Evolutionary conservation across 371 early-diverging fungal genomes (phyloP), one percentile per base, ranked within the genome.

Genomic region (Sporodiniella umbellata): DNA sequence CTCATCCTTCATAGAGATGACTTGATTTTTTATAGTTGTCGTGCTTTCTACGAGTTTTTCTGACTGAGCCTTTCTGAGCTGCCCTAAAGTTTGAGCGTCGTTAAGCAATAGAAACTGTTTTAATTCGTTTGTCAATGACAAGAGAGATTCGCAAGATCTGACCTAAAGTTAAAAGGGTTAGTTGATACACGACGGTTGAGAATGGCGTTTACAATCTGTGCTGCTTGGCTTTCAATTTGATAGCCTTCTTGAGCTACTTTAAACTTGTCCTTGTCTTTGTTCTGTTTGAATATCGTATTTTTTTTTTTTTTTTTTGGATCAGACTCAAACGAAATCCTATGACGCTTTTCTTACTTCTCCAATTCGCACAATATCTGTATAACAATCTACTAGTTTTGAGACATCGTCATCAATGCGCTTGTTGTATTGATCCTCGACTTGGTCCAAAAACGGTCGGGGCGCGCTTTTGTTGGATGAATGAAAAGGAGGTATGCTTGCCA

Each of bases 161-260:
- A 82, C 73, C 84, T 84, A 51, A 42, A n/a, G n/a, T n/a, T n/a
- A n/a, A n/a, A n/a, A n/a, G n/a, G n/a, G n/a, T n/a, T n/a, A n/a
- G n/a, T n/a, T n/a, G n/a, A n/a, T n/a, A n/a, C n/a, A n/a, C n/a
- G n/a, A n/a, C n/a, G n/a, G n/a, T n/a, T n/a, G n/a, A n/a, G n/a
- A n/a, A n/a, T n/a, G n/a, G n/a, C 10, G 2, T 70, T 66, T 66
- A 88, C 87, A 50, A 88, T 84, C 54, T 88, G 85, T 15, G 86
- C 80, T n/a, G 84, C 74, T 19, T 84, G 76, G 17, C 83, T 83
- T 46, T 84, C 81, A 45, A 86, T 80, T 38, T 83, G 81, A 56
- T 85, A 86, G 7, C 81, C 81, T 68, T 88, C 89, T 54, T 88
- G 85, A 17, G 85, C 81, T 0, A 87, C 73, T 53, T 82, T 80